Conservation (phyloP, 371 early-diverging fungal species). For the Mortierella sp. region DNA sequence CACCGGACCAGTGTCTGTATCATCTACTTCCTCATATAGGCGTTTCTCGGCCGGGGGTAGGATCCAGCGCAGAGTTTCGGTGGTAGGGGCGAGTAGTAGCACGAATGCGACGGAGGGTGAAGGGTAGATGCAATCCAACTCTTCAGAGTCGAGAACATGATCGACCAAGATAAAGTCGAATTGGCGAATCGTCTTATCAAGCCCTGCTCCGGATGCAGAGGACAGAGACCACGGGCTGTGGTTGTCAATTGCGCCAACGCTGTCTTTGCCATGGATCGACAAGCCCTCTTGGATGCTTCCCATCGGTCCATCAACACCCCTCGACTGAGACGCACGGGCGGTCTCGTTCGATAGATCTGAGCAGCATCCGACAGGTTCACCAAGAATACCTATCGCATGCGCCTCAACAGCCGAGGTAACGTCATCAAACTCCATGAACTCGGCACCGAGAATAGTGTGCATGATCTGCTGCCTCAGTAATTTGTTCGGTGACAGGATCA, state of each 20-base stretch:
- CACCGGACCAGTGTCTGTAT: conserved; percentile 15
- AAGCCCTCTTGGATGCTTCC: neutral
- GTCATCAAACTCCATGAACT: conserved; percentile 31
- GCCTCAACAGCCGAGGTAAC: conserved; percentile 22
- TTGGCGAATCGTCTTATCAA: neutral
- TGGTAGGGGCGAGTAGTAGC: conserved; percentile 40
- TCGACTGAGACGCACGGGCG: too few species aligned
- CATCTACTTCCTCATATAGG: conserved; percentile 6
- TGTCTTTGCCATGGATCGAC: too few species aligned
- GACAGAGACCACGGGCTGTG: too few species aligned
- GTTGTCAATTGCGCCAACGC: too few species aligned
- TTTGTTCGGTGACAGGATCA: conserved; percentile 52
- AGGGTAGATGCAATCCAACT: conserved; percentile 38
- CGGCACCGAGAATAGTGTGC: neutral
- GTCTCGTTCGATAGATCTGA: too few species aligned
- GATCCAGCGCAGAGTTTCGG: conserved; percentile 45
- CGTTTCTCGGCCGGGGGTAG: conserved; percentile 32
- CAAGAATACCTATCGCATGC: conserved; percentile 25
- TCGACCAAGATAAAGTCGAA: conserved; percentile 51
- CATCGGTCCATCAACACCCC: neutral
- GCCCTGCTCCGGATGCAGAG: neutral
- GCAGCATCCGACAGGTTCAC: conserved; percentile 4
- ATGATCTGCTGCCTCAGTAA: conserved; percentile 26
- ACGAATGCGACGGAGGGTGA: conserved; percentile 31
- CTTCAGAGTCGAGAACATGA: conserved; percentile 43